Base-by-base conservation (phyloP, 805 yeast species). In the Wickerhamiella alocasiicola region DNA sequence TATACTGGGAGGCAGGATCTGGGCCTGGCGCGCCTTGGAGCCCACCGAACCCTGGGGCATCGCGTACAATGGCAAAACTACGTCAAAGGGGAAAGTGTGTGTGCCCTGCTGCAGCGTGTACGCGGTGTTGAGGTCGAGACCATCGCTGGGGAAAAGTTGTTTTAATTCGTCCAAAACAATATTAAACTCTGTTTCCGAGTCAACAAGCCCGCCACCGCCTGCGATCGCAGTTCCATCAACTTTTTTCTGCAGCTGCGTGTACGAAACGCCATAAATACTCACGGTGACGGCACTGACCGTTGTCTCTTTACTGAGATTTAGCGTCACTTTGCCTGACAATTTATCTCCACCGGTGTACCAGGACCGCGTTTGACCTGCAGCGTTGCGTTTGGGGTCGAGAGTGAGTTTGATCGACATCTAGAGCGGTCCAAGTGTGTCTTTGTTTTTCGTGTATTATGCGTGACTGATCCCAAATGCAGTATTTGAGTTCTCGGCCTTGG, bases 201-300 rank as follows among this genome's bases (percentile, higher is more conserved):
- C 52, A 13, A 43, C 36, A 39, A 46, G 46, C 34, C 44, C 43
- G 24, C 46, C 51, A 26, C 54, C 51, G 6, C 33, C 41, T 3
- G 41, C 30, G 6, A 25, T 23, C 3, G 38, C 15, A n/a, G 23
- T 11, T 21, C 41, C 46, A 31, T 45, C 55, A 31, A 46, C 46
- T 19, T 41, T 44, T n/a, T 46, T 35, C n/a, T 44, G 47, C 11
- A 71, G 46, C 57, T 77, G 47, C 56, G 81, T 46, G 62, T 81
- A 44, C 84, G 88, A 66, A 81, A 87, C 66, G 71, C 73, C 55
- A 68, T 78, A 64, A 46, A 64, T 34, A 75, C 75, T 50, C 62
- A 66, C 53, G 69, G 69, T 81, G 81, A 66, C 39, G 24, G 39
- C 26, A 25, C 31, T 25, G 26, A 50, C 12, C 4, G 34, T 16